Evolutionary conservation across 1,284 basidiomycete genomes (phyloP), one percentile per base, ranked within the genome.

Genomic region (Coriolopsis trogii): DNA sequence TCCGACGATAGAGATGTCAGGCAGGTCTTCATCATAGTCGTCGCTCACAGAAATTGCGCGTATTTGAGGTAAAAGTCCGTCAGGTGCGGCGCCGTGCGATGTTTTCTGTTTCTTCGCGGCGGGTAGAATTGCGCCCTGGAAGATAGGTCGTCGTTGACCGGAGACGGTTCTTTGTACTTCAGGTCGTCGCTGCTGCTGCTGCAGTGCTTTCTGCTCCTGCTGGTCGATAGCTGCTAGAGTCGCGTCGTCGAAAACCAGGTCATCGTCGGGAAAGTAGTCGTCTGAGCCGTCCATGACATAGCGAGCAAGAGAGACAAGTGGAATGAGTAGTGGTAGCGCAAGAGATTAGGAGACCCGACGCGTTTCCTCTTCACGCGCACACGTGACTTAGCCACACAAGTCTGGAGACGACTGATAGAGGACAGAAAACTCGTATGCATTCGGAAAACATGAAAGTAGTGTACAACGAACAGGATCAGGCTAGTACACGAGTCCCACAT

Each of bases 231-330:
- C 67, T 7, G 86, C 87, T 36, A 89, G 67, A 3, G 81, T 75
- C 55, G 76, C 70, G 39, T 82, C 84, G 64, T 89, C 87, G 38
- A 89, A 68, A 25, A 82, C 74, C 59, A 87, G 70, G 55, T 82
- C 81, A 55, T 84, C 82, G 67, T 85, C 82, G 9, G n/a, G n/a
- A 60, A 81, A 79, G 68, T 85, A 84, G 60, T 86, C 80, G 65
- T 89, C 88, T 26, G 78, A 82, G 68, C 78, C 77, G 59, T 77
- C 70, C 86, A 87, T 88, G n/a, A 29, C n/a, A n/a, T n/a, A n/a
- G n/a, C n/a, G n/a, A n/a, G n/a, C n/a, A n/a, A n/a, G n/a, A n/a
- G n/a, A n/a, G n/a, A n/a, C n/a, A n/a, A n/a, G n/a, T n/a, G n/a
- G n/a, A n/a, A n/a, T n/a, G n/a, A n/a, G n/a, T n/a, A n/a, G n/a